Percentiles rank a stretch among this genome's conserved stretches.
Evolutionary conservation across 768 basidiomycete genomes (phyloP).

Genomic region (Cyathus striatus): DNA sequence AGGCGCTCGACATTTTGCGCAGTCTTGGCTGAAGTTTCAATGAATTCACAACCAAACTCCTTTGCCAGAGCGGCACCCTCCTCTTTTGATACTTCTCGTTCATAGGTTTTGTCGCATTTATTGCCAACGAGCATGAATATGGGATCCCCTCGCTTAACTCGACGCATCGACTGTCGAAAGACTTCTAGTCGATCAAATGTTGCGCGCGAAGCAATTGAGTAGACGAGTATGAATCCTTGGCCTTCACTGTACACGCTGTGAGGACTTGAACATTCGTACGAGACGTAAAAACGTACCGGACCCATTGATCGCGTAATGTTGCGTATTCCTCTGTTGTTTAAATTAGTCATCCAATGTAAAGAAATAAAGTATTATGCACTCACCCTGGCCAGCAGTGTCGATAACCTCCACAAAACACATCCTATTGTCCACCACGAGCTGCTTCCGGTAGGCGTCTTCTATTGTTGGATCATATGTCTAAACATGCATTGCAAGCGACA

Average conservation of each 20-base stretch:
- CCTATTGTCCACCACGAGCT: constrained; percentile 88
- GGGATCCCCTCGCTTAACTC: constrained; percentile 81
- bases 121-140: constrained; percentile 95
- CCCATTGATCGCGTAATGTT: constrained; percentile 96
- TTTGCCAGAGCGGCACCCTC: constrained; percentile 82
- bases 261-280: constrained; percentile 4
- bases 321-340: constrained; percentile 83
- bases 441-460: constrained; percentile 96
- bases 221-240: constrained; percentile 96
- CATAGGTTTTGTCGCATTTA: constrained; percentile 89
- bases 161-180: constrained; percentile 85
- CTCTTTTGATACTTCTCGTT: constrained; percentile 87
- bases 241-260: constrained; percentile 68
- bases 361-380: constrained; percentile 16
- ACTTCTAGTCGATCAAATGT: constrained; percentile 89
- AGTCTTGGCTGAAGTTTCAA: constrained; percentile 96
- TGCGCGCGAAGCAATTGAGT: constrained; percentile 91
- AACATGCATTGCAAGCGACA: constrained; percentile 10
- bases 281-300: constrained; percentile 61
- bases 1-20: constrained; percentile 88
- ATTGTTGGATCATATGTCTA: constrained; percentile 98
- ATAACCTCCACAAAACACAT: constrained; percentile 97
- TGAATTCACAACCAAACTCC: constrained; percentile 86
- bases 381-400: constrained; percentile 97
- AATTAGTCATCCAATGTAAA: constrained; percentile 9